These are phyloP conservation scores for Waitea zeae DNA, from an alignment of 1,284 basidiomycete species.

Conservation along the genomic window DNA sequence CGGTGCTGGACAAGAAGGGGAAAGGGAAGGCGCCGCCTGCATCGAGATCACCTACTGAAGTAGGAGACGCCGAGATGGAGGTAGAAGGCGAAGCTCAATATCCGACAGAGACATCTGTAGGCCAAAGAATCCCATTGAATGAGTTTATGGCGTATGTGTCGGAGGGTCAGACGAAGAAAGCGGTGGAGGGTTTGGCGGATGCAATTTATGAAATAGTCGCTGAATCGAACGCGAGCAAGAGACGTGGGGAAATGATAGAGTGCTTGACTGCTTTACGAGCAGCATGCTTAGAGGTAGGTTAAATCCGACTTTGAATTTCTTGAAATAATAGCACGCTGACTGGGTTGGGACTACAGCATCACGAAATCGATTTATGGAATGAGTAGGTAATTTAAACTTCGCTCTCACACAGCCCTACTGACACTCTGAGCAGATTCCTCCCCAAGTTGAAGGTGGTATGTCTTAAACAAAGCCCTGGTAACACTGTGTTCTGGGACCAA, in stretches of 20 bases:
- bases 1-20: slow-evolving; percentile 12
- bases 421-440: slow-evolving; percentile 28
- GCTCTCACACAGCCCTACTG: neutral
- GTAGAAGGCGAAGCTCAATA: slow-evolving; percentile 16
- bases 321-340: neutral
- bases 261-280: slow-evolving; percentile 54
- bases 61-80: slow-evolving; percentile 18
- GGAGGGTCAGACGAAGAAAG: slow-evolving; percentile 66
- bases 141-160: slow-evolving; percentile 61
- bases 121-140: slow-evolving; percentile 47
- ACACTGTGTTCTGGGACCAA: slow-evolving; percentile 45
- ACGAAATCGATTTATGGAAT: slow-evolving; percentile 70
- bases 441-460: slow-evolving; percentile 37
- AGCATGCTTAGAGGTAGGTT: slow-evolving; percentile 40
- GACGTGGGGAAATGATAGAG: slow-evolving; percentile 51
- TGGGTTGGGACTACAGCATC: slow-evolving; percentile 28
- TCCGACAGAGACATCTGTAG: slow-evolving; percentile 39
- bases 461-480: slow-evolving; percentile 28
- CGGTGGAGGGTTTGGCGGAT: slow-evolving; percentile 57
- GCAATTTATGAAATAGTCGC: slow-evolving; percentile 57
- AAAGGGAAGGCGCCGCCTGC: slow-evolving; percentile 8
- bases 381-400: slow-evolving; percentile 25
- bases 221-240: slow-evolving; percentile 48
- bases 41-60: slow-evolving; percentile 20
- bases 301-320: neutral